Conservation (phyloP, 2,329 filamentous ascomycete genomes). For the Elsinoe perseae region DNA sequence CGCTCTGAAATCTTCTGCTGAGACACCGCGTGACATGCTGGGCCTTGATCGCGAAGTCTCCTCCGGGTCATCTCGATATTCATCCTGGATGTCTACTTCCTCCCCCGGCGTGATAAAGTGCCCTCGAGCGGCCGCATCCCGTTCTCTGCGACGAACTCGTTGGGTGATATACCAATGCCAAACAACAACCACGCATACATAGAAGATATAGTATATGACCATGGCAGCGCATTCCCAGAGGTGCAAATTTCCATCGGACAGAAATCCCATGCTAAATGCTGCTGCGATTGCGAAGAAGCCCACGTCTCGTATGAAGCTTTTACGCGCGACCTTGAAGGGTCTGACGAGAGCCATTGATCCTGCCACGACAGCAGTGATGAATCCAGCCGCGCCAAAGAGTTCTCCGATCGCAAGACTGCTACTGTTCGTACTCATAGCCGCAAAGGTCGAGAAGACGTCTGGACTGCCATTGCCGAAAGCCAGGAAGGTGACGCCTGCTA, state of each 20-base stretch:
- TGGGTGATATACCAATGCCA: slow-evolving; percentile 84
- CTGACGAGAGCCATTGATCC: slow-evolving; percentile 96
- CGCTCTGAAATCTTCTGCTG: slow-evolving; percentile 56
- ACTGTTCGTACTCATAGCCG: slow-evolving; percentile 93
- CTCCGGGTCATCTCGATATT: slow-evolving; percentile 46
- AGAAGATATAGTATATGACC: slow-evolving; percentile 86
- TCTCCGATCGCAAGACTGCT: slow-evolving; percentile 96
- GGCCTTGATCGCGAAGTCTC: slow-evolving; percentile 36
- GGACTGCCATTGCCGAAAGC: slow-evolving; percentile 97
- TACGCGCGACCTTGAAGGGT: slow-evolving; percentile 83
- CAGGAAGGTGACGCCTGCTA: slow-evolving; percentile 92
- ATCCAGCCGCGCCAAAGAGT: slow-evolving; percentile 86
- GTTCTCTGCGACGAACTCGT: slow-evolving; percentile 52
- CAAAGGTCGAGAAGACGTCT: slow-evolving; percentile 97
- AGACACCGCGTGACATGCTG: slow-evolving; percentile 38
- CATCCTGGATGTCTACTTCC: slow-evolving; percentile 49
- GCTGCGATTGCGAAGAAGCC: slow-evolving; percentile 85
- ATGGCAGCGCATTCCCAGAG: slow-evolving; percentile 86
- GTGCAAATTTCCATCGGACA: slow-evolving; percentile 74
- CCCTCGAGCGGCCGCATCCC: slow-evolving; percentile 64
- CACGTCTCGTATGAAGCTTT: slow-evolving; percentile 86
- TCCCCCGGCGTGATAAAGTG: slow-evolving; percentile 58
- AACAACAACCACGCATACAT: slow-evolving; percentile 76
- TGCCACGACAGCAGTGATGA: slow-evolving; percentile 93
- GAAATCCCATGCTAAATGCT: slow-evolving; percentile 75